These are phyloP conservation scores for Acer yangbiense DNA, from an alignment of 345 rosid genomes.

Conservation along the genomic window DNA sequence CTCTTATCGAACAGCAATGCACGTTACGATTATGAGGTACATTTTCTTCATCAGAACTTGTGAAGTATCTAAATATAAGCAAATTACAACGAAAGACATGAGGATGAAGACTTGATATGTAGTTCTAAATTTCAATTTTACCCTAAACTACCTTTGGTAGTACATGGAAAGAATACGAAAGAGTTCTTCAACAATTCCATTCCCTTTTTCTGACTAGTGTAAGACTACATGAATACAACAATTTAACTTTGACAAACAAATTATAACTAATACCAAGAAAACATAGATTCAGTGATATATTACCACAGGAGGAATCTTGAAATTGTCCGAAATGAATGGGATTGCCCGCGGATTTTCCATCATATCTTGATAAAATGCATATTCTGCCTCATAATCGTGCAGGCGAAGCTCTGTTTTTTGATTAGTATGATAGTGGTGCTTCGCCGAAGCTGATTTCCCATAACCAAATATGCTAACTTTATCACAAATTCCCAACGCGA, in stretches of 20 bases:
- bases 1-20: background rate
- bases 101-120: background rate
- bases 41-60: background rate
- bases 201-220: constrained; percentile 3
- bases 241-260: constrained; percentile 8
- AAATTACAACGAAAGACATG: background rate
- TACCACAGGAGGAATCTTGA: constrained; percentile 66
- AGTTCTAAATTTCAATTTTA: constrained; percentile 16
- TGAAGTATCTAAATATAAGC: background rate
- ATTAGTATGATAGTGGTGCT: constrained; percentile 90
- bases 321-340: constrained; percentile 67
- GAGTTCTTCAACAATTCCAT: constrained; percentile 8
- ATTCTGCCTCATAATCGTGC: constrained; percentile 91
- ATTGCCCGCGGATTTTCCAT: constrained; percentile 53
- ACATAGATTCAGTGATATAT: constrained; percentile 52
- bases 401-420: constrained; percentile 79
- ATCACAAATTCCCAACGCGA: constrained; percentile 77
- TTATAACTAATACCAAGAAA: constrained; percentile 6
- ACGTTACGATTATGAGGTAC: background rate
- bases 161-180: constrained; percentile 17
- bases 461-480: constrained; percentile 81
- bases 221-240: constrained; percentile 24
- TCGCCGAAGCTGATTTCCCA: constrained; percentile 65
- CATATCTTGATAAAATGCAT: constrained; percentile 64
- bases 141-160: constrained; percentile 35